Conservation (phyloP, 2,329 filamentous ascomycete genomes). For the Zymoseptoria ardabiliae region DNA sequence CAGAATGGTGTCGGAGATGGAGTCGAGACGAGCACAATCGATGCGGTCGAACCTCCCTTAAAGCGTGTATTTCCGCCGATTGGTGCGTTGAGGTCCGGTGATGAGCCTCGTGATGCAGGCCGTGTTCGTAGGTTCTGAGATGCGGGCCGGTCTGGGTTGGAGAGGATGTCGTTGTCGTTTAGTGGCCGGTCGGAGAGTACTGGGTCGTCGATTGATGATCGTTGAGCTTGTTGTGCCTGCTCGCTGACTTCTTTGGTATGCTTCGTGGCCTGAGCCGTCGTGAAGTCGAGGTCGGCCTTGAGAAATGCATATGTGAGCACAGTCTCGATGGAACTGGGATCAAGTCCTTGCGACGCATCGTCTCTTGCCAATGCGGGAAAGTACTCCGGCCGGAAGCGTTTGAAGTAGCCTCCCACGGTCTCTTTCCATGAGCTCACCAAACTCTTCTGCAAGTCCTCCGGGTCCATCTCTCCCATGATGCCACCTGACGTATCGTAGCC, state of each 20-base stretch:
- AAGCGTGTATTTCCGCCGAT: constrained; percentile 74
- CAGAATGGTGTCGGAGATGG: constrained; percentile 89
- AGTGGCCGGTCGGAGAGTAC: constrained; percentile 67
- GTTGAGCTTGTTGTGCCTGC: constrained; percentile 4
- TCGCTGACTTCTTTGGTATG: constrained; percentile 31
- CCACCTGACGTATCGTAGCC: constrained; percentile 35
- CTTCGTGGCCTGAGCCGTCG: constrained; percentile 79
- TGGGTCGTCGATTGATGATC: constrained; percentile 51
- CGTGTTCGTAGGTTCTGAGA: constrained; percentile 29
- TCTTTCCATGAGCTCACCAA: constrained; percentile 72
- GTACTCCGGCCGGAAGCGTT: constrained; percentile 75
- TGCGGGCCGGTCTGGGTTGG: constrained; percentile 47
- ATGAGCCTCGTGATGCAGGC: constrained; percentile 32
- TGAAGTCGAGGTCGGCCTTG: constrained; percentile 88
- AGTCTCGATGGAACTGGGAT: constrained; percentile 59
- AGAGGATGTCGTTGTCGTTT: constrained; percentile 78
- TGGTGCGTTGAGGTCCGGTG: constrained; percentile 46
- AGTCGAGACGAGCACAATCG: constrained; percentile 82
- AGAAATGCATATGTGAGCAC: constrained; percentile 89
- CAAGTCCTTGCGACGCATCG: constrained; percentile 11
- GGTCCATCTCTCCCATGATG: constrained; percentile 50
- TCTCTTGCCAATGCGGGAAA: constrained; percentile 39
- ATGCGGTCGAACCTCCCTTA: constrained; percentile 88
- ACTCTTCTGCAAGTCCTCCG: constrained; percentile 60
- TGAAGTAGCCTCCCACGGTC: constrained; percentile 88